Evolutionary conservation across 495 filamentous ascomycete genomes (phyloP).

Genomic region (Penicillium longicatenatum): DNA sequence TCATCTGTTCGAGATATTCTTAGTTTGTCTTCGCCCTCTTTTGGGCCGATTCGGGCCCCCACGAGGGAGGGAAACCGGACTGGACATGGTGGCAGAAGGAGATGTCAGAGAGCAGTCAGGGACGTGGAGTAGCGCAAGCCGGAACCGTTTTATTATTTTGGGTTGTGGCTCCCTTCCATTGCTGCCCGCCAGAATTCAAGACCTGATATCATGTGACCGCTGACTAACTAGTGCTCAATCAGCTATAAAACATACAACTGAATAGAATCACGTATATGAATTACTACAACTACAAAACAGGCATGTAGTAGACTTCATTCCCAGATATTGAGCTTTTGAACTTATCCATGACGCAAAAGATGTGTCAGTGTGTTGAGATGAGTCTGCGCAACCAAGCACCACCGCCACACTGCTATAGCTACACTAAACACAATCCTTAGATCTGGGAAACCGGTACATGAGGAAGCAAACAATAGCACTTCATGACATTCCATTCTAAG

Average conservation of each 20-base stretch:
- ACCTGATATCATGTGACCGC: conserved; percentile 45
- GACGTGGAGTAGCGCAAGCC: conserved; percentile 23
- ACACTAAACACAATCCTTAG: not conserved
- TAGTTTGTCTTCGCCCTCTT: conserved; percentile 1
- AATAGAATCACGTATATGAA: not conserved
- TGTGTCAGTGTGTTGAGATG: not conserved
- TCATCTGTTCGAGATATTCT: conserved; percentile 7
- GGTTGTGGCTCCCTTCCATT: conserved; percentile 39
- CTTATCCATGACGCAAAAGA: not conserved
- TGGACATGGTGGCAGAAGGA: conserved; percentile 23
- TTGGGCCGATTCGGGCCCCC: conserved; percentile 1
- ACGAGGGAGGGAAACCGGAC: conserved; percentile 5
- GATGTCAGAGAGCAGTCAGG: conserved; percentile 31
- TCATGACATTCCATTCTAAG: too few species aligned
- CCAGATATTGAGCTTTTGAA: not conserved
- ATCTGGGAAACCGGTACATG: not conserved
- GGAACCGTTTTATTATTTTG: conserved; percentile 32
- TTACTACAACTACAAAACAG: not conserved
- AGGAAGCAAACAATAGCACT: too few species aligned
- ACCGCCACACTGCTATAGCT: not conserved
- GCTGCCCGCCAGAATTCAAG: conserved; percentile 32
- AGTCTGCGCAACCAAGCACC: not conserved
- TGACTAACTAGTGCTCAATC: conserved; percentile 28
- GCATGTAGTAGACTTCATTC: not conserved
- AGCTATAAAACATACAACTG: not conserved